Evolutionary conservation across 495 filamentous ascomycete species (phyloP), one percentile per base, ranked within the genome.

Genomic region (Viridothelium virens): DNA sequence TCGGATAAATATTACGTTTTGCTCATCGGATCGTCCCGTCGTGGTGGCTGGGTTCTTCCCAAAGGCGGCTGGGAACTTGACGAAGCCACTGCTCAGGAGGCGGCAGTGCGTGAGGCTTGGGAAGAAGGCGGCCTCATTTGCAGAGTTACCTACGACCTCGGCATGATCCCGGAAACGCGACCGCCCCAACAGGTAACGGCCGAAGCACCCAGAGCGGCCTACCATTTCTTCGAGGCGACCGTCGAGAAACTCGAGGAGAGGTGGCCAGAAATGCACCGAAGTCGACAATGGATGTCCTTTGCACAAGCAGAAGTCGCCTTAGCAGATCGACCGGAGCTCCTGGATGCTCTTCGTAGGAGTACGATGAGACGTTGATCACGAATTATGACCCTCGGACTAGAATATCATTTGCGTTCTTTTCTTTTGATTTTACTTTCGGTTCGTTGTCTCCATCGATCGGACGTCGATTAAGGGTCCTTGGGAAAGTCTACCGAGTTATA

Each of bases 31-130:
- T 96, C 92, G 56, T 91, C 89, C 63, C 84, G 90, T 63, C 89
- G 92, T 68, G 85, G 84, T 66, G 91, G 90, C 67, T 98, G 95
- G 94, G 93, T 98, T 47, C 82, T 98, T 65, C 94, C 94, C 64
- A 98, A 98, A 76, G 94, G 94, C 70, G 94, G 94, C 64, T 98
- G 95, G 90, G 94, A 98, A 77, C 88, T 85, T 18, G 94, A 98
- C 78, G 94, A 98, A 78, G 82, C 78, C 47, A 86, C 84, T 39
- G 81, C 84, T 18, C 76, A 83, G 69, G 85, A 89, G 62, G 88
- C 88, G 25, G 88, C 88, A 46, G 82, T 81, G 67, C 79, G 94
- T 66, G 94, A 98, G 79, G 95, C 94, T 56, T 98, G 94, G 94
- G 94, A 98, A 79, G 94, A 98, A 79, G 94, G 91, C 62, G 94